phyloP scores from a whole-genome alignment of 108 stramenopile species.

The Asterionellopsis glacialis region DNA sequence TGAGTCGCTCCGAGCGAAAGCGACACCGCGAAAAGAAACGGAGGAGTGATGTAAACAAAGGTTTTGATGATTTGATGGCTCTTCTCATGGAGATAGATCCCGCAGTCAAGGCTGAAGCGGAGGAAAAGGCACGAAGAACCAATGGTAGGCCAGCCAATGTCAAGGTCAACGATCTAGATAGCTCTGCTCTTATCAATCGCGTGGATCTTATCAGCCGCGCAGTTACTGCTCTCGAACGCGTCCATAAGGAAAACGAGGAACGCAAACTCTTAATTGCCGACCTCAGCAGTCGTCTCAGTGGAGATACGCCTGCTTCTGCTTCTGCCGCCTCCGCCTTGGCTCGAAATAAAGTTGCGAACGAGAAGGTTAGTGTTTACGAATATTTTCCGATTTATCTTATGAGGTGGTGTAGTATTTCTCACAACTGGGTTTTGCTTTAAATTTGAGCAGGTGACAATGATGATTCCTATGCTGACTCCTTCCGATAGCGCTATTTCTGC shows the following conservation, averaged over 20 bases:
- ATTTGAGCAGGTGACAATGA: constrained; percentile 60
- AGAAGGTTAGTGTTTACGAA: too few relatives aligned
- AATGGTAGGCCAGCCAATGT: background rate
- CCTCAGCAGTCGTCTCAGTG: constrained; percentile 9
- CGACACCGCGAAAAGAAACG: constrained; percentile 78
- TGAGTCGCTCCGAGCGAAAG: constrained; percentile 70
- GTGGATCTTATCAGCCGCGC: constrained; percentile 74
- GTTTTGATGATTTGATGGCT: constrained; percentile 63
- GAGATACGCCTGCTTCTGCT: too few relatives aligned
- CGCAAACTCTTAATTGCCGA: constrained; percentile 43
- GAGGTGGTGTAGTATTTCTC: too few relatives aligned
- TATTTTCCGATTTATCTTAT: too few relatives aligned
- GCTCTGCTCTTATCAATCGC: constrained; percentile 35
- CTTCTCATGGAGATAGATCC: constrained; percentile 63
- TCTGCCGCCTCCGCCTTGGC: too few relatives aligned
- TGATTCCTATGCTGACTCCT: constrained; percentile 78
- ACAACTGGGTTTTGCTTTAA: too few relatives aligned
- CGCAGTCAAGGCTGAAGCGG: constrained; percentile 32
- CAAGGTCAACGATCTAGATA: background rate
- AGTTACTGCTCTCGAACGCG: constrained; percentile 34
- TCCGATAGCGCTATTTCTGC: constrained; percentile 25
- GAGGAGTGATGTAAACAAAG: constrained; percentile 67
- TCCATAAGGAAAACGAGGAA: constrained; percentile 28
- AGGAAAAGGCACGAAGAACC: constrained; percentile 19
- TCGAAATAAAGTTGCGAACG: too few relatives aligned